Evolutionary conservation across 2,329 filamentous ascomycete species (phyloP).

Genomic region (Trichoderma brevicompactum): DNA sequence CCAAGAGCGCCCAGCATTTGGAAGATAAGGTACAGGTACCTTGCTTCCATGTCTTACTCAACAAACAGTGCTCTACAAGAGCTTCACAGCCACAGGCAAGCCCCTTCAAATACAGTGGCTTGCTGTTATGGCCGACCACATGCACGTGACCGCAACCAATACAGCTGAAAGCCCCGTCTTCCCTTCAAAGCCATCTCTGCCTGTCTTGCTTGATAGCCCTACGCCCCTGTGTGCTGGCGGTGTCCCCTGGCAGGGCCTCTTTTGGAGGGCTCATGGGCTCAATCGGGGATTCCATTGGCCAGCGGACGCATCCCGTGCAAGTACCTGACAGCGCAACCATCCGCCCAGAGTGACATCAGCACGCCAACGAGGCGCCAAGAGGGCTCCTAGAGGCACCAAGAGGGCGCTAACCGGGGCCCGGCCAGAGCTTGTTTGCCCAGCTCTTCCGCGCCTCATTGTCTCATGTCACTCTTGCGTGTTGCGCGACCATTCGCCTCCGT

Average conservation of each 20-base stretch:
- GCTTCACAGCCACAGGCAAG: constrained; percentile 16
- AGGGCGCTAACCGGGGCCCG: not conserved
- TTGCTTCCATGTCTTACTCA: not conserved
- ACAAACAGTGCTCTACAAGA: too few relatives aligned
- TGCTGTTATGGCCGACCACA: not conserved
- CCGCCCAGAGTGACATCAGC: constrained; percentile 19
- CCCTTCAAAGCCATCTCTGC: not conserved
- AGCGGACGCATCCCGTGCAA: not conserved
- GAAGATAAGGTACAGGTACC: not conserved
- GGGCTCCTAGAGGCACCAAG: too few relatives aligned
- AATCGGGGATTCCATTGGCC: constrained; percentile 9
- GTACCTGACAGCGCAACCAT: constrained; percentile 22
- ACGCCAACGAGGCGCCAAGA: not conserved
- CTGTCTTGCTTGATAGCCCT: constrained; percentile 1
- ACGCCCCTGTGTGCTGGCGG: not conserved
- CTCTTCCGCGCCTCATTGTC: constrained; percentile 12
- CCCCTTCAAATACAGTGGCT: not conserved
- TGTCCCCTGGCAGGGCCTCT: constrained; percentile 10
- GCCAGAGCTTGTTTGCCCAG: constrained; percentile 25
- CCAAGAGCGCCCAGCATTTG: not conserved
- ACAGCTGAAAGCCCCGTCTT: not conserved
- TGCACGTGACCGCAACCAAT: constrained; percentile 1
- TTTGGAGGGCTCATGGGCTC: constrained; percentile 24
- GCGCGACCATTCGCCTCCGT: constrained; percentile 26
- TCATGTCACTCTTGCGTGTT: constrained; percentile 26